Conservation (phyloP, 192 early-diverging fungal genomes). For the Lobosporangium transversale region DNA sequence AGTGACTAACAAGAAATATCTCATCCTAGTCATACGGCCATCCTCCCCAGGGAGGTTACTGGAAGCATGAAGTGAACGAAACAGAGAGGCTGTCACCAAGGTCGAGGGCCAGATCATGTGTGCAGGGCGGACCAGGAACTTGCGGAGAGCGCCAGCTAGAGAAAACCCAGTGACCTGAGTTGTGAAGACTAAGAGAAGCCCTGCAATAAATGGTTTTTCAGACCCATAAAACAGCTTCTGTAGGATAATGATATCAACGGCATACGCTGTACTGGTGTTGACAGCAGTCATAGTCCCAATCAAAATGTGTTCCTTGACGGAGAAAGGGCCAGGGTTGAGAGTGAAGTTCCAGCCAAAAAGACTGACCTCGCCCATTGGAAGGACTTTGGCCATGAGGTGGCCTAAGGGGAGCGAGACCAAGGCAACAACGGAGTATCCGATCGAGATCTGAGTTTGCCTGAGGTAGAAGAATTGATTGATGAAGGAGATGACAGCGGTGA, state of each 20-base stretch:
- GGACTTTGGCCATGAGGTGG: conserved; percentile 52
- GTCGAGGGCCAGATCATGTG: conserved; percentile 66
- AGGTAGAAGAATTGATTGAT: conserved; percentile 66
- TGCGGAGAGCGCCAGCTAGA: conserved; percentile 61
- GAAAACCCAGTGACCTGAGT: conserved; percentile 67
- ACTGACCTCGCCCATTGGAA: conserved; percentile 34
- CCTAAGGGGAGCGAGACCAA: conserved; percentile 62
- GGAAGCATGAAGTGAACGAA: conserved; percentile 47
- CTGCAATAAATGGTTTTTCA: conserved; percentile 64
- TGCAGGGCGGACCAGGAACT: conserved; percentile 62
- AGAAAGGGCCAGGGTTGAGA: conserved; percentile 75
- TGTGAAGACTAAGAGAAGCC: conserved; percentile 62
- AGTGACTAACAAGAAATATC: conserved; percentile 69
- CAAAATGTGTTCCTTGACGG: conserved; percentile 71
- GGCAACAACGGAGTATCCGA: conserved; percentile 60
- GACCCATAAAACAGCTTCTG: conserved; percentile 63
- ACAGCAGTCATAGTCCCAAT: conserved; percentile 65
- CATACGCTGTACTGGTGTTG: conserved; percentile 60
- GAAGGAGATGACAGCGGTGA: conserved; percentile 53
- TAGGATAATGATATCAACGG: conserved; percentile 64
- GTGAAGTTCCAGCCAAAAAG: conserved; percentile 37
- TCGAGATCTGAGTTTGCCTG: conserved; percentile 55
- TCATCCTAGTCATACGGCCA: conserved; percentile 58
- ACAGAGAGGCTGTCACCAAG: conserved; percentile 57
- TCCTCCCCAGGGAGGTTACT: conserved; percentile 4